Percentiles rank a stretch among this genome's conserved stretches.
Evolutionary conservation across 1,139 yeast genomes (phyloP).

Genomic region (Diutina ranongensis): DNA sequence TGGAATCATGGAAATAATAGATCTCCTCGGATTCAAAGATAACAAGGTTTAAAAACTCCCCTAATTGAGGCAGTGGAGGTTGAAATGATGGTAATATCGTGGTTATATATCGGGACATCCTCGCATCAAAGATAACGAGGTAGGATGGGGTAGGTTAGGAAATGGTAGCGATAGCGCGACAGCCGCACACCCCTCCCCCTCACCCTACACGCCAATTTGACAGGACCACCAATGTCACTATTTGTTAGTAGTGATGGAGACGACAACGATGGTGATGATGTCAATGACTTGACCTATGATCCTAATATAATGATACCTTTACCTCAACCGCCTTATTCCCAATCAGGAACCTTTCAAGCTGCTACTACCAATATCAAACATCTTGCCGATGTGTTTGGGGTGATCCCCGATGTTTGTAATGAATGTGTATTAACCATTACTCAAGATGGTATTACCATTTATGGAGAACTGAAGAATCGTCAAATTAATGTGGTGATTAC

Average conservation of each 20-base stretch:
- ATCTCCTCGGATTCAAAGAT: slow-evolving; percentile 1
- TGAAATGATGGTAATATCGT: background rate
- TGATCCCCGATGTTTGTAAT: background rate
- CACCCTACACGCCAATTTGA: background rate
- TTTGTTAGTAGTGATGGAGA: background rate
- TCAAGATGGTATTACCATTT: background rate
- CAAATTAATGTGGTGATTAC: background rate
- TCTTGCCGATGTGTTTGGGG: background rate
- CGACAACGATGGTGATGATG: background rate
- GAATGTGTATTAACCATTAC: background rate
- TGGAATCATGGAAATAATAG: slow-evolving; percentile 3
- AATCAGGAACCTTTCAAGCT: background rate
- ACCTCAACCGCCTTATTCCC: background rate
- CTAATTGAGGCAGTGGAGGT: background rate
- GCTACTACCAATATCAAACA: background rate
- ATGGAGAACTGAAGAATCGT: background rate
- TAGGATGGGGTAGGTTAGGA: too few species aligned
- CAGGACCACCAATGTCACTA: background rate
- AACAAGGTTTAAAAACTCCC: background rate
- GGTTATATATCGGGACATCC: slow-evolving; percentile 4
- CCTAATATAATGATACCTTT: too few species aligned
- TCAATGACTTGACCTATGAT: background rate
- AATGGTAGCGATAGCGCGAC: too few species aligned
- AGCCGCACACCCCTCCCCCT: too few species aligned
- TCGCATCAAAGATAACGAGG: background rate